Percentiles rank a stretch among this genome's conserved stretches.
Evolutionary conservation across 202 grass and related monocot genomes (phyloP).

Genomic region (Panicum hallii): DNA sequence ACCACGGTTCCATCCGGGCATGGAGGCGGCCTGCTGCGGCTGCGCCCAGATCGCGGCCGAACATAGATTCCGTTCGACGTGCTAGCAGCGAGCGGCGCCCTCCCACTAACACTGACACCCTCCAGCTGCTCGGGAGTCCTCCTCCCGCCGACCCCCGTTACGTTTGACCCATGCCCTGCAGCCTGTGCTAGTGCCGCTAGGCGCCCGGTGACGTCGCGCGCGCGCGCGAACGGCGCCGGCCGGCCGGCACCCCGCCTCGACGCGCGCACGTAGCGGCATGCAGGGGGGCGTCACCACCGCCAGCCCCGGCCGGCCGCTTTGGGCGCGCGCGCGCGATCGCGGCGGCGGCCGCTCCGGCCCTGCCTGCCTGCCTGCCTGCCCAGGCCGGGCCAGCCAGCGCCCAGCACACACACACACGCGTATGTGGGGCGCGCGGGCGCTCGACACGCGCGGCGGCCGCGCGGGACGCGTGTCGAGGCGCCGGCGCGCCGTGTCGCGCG

Average conservation of each 20-base stretch:
- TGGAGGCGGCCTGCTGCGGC: background rate
- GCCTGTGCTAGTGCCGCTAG: background rate
- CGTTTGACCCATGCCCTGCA: slow-evolving; percentile 11
- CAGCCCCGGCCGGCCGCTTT: too few relatives aligned
- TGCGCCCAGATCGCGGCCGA: background rate
- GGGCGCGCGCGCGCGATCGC: background rate
- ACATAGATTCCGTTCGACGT: background rate
- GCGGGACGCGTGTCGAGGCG: slow-evolving; percentile 25
- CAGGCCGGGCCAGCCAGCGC: too few relatives aligned
- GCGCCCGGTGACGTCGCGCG: background rate
- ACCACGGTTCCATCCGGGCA: background rate
- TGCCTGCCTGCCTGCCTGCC: background rate
- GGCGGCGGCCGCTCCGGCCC: slow-evolving; percentile 7
- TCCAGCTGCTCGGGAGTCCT: background rate
- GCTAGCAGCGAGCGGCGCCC: background rate
- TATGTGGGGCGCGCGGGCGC: background rate
- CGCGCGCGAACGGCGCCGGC: background rate
- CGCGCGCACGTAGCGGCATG: background rate
- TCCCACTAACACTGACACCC: background rate
- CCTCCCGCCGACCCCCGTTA: background rate
- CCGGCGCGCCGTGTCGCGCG: background rate
- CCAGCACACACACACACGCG: background rate
- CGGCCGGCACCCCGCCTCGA: background rate
- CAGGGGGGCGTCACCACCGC: too few relatives aligned
- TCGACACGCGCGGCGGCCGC: slow-evolving; percentile 3